These are phyloP conservation scores for Penicillium parvum DNA, from an alignment of 495 filamentous ascomycete species.

Conservation along the genomic window DNA sequence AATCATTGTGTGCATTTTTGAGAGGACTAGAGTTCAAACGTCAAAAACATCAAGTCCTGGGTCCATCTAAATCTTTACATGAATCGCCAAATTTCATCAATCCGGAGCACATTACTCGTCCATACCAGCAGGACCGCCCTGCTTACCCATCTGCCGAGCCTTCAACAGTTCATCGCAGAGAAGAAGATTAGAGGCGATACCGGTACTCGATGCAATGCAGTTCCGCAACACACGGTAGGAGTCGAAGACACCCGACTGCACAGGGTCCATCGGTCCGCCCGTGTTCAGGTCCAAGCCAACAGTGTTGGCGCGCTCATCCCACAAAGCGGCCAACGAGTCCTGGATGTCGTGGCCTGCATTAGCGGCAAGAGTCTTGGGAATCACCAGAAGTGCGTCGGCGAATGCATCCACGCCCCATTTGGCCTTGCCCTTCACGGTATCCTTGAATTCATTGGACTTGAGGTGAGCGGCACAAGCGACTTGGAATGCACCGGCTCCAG, in stretches of 20 bases:
- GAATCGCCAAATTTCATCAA: constrained; percentile 19
- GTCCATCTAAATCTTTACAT: constrained; percentile 28
- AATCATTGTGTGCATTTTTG: constrained; percentile 30
- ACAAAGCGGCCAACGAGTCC: constrained; percentile 77
- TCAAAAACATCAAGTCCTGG: constrained; percentile 11
- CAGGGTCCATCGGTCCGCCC: constrained; percentile 94
- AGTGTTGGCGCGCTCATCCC: constrained; percentile 75
- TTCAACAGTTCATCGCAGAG: constrained; percentile 97
- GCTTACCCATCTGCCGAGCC: constrained; percentile 82
- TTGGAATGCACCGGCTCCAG: constrained; percentile 94
- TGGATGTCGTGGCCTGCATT: constrained; percentile 97
- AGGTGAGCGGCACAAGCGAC: constrained; percentile 90
- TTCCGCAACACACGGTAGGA: constrained; percentile 93
- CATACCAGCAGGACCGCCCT: constrained; percentile 41
- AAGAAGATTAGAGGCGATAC: constrained; percentile 92
- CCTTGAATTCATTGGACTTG: constrained; percentile 72
- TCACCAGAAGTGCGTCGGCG: constrained; percentile 86
- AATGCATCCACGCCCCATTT: constrained; percentile 94
- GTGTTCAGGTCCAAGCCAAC: constrained; percentile 82
- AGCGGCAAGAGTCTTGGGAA: constrained; percentile 94
- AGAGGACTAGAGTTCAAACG: constrained; percentile 18
- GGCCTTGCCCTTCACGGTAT: constrained; percentile 92
- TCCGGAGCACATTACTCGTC: constrained; percentile 39
- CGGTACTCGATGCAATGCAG: constrained; percentile 85
- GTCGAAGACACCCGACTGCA: constrained; percentile 88